Evolutionary conservation across 257 asterid species (phyloP).

Genomic region (Oldenlandia corymbosa): DNA sequence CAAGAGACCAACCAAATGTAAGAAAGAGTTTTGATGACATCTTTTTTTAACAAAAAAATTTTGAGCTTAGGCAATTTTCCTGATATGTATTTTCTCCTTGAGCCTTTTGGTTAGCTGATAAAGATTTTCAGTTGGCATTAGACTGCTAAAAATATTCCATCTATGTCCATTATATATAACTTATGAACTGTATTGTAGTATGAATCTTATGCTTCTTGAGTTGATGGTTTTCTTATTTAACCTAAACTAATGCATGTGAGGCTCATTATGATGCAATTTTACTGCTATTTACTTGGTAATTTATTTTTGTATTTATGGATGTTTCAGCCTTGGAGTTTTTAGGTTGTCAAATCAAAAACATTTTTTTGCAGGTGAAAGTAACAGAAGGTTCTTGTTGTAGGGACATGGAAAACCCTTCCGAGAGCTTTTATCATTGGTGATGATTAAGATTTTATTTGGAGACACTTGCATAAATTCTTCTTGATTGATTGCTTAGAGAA

Average conservation of each 20-base stretch:
- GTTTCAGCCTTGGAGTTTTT: background rate
- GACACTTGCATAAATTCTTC: background rate
- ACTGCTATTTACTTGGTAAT: background rate
- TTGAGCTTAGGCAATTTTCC: too few relatives aligned
- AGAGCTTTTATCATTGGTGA: background rate
- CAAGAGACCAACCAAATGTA: constrained; percentile 70
- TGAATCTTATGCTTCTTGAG: too few relatives aligned
- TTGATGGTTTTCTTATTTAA: too few relatives aligned
- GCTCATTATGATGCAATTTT: background rate
- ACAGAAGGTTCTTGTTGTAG: background rate
- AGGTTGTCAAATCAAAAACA: background rate
- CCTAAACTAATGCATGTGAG: too few relatives aligned
- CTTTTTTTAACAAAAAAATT: too few relatives aligned
- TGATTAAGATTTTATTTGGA: background rate
- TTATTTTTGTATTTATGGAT: background rate
- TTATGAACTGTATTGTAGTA: too few relatives aligned
- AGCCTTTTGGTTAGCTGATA: too few relatives aligned
- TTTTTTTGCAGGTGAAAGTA: background rate
- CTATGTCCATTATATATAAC: too few relatives aligned
- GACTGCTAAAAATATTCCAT: too few relatives aligned
- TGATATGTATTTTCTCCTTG: too few relatives aligned
- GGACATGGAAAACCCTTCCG: background rate
- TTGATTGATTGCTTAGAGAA: background rate
- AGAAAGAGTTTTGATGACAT: too few relatives aligned
- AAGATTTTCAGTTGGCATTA: too few relatives aligned